Evolutionary conservation across 1,139 yeast genomes (phyloP).

Genomic region (Insectozyma bohioensis): DNA sequence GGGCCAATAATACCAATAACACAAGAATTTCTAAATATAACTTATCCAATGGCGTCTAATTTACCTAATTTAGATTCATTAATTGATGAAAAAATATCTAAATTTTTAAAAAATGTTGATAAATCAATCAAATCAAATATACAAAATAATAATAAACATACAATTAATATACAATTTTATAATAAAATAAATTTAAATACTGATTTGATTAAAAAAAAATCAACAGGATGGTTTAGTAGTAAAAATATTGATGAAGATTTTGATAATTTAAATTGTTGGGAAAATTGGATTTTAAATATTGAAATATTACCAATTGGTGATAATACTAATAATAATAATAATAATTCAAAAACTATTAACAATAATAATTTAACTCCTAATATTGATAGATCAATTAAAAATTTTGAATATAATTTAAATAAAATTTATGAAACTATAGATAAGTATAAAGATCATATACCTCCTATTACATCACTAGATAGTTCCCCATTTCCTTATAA

Average conservation of each 20-base stretch:
- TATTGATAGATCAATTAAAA: slow-evolving; percentile 28
- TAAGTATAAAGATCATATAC: slow-evolving; percentile 62
- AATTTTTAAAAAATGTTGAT: slow-evolving; percentile 23
- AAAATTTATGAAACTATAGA: slow-evolving; percentile 54
- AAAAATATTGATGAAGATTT: slow-evolving; percentile 5
- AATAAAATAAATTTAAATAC: slow-evolving; percentile 10
- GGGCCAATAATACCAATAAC: slow-evolving; percentile 63
- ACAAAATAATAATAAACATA: slow-evolving; percentile 3
- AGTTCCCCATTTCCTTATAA: slow-evolving; percentile 66
- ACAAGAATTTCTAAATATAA: slow-evolving; percentile 41
- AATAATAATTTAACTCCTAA: slow-evolving; percentile 8
- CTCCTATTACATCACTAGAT: slow-evolving; percentile 70
- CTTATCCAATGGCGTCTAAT: slow-evolving; percentile 46
- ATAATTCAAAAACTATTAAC: slow-evolving; percentile 1
- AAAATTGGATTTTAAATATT: slow-evolving; percentile 40
- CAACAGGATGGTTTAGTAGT: slow-evolving; percentile 41
- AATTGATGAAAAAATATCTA: slow-evolving; percentile 42
- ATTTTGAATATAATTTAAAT: slow-evolving; percentile 44
- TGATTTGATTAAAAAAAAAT: slow-evolving; percentile 37
- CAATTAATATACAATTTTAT: slow-evolving; percentile 13
- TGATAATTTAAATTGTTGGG: slow-evolving; percentile 35
- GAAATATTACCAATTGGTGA: slow-evolving; percentile 31
- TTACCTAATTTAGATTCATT: slow-evolving; percentile 44
- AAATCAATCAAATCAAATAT: neutral
- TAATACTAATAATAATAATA: slow-evolving; percentile 3